Conservation (phyloP, 805 yeast genomes). For the Candida verbasci region DNA sequence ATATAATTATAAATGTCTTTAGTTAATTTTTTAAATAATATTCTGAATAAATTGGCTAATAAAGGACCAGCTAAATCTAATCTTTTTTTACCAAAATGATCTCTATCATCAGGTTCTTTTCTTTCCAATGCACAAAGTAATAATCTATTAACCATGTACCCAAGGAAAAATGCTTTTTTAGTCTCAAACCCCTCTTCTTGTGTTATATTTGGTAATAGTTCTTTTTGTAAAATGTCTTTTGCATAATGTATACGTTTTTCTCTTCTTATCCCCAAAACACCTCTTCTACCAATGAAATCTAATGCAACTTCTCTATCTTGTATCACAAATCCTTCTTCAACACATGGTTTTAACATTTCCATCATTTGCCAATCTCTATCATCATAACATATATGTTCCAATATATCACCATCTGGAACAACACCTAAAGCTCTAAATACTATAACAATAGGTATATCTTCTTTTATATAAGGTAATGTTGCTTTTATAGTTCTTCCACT, state of each 20-base stretch:
- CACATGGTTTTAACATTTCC: conserved; percentile 98
- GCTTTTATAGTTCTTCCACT: conserved; percentile 86
- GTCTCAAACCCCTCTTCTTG: conserved; percentile 97
- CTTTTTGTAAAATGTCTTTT: conserved; percentile 92
- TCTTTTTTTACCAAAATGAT: conserved; percentile 98
- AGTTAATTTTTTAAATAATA: conserved; percentile 90
- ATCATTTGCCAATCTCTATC: conserved; percentile 99
- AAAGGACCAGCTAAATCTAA: conserved; percentile 98
- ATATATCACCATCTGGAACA: conserved; percentile 97
- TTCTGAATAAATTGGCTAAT: conserved; percentile 90
- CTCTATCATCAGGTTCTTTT: conserved; percentile 98
- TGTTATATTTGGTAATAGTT: conserved; percentile 93
- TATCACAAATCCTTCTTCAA: conserved; percentile 96
- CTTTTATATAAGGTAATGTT: conserved; percentile 92
- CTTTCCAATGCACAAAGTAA: conserved; percentile 94
- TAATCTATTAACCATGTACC: conserved; percentile 95
- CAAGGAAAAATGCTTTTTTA: conserved; percentile 93
- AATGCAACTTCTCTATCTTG: conserved; percentile 98
- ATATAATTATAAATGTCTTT: conserved; percentile 94
- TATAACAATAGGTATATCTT: conserved; percentile 94
- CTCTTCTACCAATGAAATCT: conserved; percentile 97
- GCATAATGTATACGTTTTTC: conserved; percentile 99
- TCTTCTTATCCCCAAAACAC: conserved; percentile 91
- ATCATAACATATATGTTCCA: conserved; percentile 97
- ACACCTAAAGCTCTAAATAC: conserved; percentile 98